These are phyloP conservation scores for Ceratocystis diversiconidia DNA, from an alignment of 2,329 filamentous ascomycete genomes.

Conservation along the genomic window DNA sequence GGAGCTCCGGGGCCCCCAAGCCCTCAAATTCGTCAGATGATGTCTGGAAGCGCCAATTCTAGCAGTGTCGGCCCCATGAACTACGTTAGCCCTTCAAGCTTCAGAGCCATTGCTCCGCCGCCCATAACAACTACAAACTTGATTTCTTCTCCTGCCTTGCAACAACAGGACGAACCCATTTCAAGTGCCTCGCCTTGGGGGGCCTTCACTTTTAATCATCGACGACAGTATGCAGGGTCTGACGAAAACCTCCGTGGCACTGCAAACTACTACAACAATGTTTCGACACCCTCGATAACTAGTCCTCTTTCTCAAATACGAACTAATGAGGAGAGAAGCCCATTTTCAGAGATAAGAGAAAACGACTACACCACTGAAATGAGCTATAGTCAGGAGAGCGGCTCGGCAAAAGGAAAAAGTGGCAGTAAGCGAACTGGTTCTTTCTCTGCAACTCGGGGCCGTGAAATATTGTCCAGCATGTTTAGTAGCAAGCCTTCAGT, in stretches of 20 bases:
- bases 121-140: slow-evolving; percentile 1
- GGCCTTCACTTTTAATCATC: slow-evolving; percentile 8
- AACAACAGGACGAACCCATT: not conserved
- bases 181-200: slow-evolving; percentile 8
- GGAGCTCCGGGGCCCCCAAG: not conserved
- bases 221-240: slow-evolving; percentile 4
- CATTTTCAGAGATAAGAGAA: slow-evolving; percentile 7
- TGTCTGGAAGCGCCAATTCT: not conserved
- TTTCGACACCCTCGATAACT: not conserved
- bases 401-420: not conserved
- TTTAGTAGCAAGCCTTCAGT: slow-evolving; percentile 11
- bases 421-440: not conserved
- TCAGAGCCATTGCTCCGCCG: not conserved
- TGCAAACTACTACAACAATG: not conserved
- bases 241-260: not conserved
- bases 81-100: not conserved
- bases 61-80: not conserved
- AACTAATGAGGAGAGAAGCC: not conserved
- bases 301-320: not conserved
- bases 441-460: slow-evolving; percentile 4
- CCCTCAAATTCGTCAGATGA: not conserved
- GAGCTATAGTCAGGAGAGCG: not conserved
- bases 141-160: not conserved
- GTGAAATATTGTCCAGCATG: slow-evolving; percentile 13
- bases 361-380: slow-evolving; percentile 8